Conservation (phyloP, 345 rosid species). For the Sonneratia alba region DNA sequence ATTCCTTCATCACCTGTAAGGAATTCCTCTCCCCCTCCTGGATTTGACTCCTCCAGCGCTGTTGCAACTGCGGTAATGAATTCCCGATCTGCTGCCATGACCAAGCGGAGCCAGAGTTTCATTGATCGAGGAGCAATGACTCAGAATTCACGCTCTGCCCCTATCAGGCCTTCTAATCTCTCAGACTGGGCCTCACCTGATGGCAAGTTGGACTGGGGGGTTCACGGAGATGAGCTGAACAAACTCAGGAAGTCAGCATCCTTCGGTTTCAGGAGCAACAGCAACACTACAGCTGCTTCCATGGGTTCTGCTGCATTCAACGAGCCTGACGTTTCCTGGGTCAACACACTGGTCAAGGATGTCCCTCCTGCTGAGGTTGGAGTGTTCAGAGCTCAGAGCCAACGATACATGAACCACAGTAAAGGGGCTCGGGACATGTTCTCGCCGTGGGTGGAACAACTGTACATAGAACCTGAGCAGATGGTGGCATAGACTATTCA, state of each 20-base stretch:
- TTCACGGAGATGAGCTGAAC: constrained; percentile 76
- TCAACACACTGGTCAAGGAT: constrained; percentile 73
- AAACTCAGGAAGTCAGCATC: constrained; percentile 80
- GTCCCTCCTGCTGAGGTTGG: constrained; percentile 31
- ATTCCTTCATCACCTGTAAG: constrained; percentile 48
- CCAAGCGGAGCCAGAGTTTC: constrained; percentile 84
- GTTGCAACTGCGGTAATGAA: constrained; percentile 89
- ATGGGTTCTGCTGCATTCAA: constrained; percentile 20
- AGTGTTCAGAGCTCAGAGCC: constrained; percentile 24
- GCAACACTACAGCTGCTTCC: constrained; percentile 13
- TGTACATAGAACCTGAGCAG: constrained; percentile 90
- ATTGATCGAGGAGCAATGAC: constrained; percentile 51
- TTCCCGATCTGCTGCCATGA: constrained; percentile 77
- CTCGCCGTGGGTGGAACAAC: constrained; percentile 76
- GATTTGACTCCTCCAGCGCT: constrained; percentile 75
- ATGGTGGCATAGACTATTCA: constrained; percentile 46
- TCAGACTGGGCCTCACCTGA: constrained; percentile 71
- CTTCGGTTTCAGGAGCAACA: constrained; percentile 54
- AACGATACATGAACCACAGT: constrained; percentile 22
- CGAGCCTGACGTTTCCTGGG: constrained; percentile 97
- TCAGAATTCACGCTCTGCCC: constrained; percentile 31
- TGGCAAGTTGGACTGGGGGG: constrained; percentile 86
- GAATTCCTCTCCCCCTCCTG: constrained; percentile 39
- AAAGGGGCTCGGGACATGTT: constrained; percentile 30
- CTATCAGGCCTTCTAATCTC: constrained; percentile 44